Conservation (phyloP, 306 rosid genomes). For the Geum urbanum region DNA sequence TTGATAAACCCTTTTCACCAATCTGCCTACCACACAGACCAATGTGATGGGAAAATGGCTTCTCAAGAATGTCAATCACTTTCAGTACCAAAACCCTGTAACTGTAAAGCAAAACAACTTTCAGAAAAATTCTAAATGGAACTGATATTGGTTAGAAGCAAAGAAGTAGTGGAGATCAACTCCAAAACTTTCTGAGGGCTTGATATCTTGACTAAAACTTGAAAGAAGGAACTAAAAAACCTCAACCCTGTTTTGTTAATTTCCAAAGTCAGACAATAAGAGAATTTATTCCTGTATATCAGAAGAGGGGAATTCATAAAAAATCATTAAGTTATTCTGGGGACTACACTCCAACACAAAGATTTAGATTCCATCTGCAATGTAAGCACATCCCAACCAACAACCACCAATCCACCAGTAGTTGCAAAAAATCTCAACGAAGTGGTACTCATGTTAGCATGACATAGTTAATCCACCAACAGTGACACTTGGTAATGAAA, state of each 20-base stretch:
- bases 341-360: background rate
- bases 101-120: background rate
- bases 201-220: too few relatives aligned
- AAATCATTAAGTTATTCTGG: background rate
- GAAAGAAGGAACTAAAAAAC: too few relatives aligned
- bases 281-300: background rate
- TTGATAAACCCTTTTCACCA: constrained; percentile 1
- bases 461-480: background rate
- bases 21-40: constrained; percentile 13
- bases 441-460: constrained; percentile 11
- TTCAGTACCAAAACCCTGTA: constrained; percentile 2
- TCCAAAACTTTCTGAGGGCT: too few relatives aligned
- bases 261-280: background rate
- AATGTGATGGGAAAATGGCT: background rate
- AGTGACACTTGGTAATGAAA: background rate
- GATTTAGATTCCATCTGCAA: background rate
- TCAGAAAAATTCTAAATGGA: background rate
- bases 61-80: background rate
- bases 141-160: too few relatives aligned
- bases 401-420: constrained; percentile 12
- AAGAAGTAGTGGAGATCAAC: too few relatives aligned
- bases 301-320: background rate
- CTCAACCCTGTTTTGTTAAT: background rate
- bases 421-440: background rate
- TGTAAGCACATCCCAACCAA: constrained; percentile 1